Evolutionary conservation across 495 filamentous ascomycete species (phyloP), one percentile per base, ranked within the genome.

Genomic region (Hyaloscypha bicolor): DNA sequence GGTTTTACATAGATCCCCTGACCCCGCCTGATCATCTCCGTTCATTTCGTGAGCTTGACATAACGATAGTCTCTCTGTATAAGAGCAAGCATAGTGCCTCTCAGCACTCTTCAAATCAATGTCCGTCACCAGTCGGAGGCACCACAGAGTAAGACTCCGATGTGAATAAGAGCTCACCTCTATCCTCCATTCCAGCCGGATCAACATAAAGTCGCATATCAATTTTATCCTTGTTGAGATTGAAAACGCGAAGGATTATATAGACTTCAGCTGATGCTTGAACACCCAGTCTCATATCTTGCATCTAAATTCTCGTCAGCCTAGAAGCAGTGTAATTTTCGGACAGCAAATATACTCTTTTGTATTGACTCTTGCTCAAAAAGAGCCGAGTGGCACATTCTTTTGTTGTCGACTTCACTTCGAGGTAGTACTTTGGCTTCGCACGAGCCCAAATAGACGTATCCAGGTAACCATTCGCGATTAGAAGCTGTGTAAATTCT

Each of bases 371-470:
- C 16, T 79, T 76, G 69, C 77, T 80, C 76, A 81, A 79, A 61
- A 63, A 83, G 60, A 85, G 82, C 11, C 74, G 75, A 11, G 72
- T 78, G 6, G 67, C 69, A 32, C 74, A 79, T 14, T 71, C 55
- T 30, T 66, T 68, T 9, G 78, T 78, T 0, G 80, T 83, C 14
- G 81, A 67, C 71, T 83, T 85, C 55, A 85, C 81, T 64, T 83
- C 81, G 55, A 83, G 76, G 59, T 68, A 81, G 65, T 79, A 83
- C 21, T 71, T 68, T 12, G 78, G 80, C 16, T 52, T 68, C 3
- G 11, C 61, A 22, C 62, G 58, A 4, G 4, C 3, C 79, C 80
- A 81, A 4, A 21, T 60, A 2, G 62, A 39, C 0, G 14, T 3
- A 37, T 60, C 33, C 14, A 83, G 68, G 55, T 81, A 78, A 0